These are phyloP conservation scores for Dendrostoma leiphaemia DNA, from an alignment of 2,329 filamentous ascomycete genomes.

Conservation along the genomic window DNA sequence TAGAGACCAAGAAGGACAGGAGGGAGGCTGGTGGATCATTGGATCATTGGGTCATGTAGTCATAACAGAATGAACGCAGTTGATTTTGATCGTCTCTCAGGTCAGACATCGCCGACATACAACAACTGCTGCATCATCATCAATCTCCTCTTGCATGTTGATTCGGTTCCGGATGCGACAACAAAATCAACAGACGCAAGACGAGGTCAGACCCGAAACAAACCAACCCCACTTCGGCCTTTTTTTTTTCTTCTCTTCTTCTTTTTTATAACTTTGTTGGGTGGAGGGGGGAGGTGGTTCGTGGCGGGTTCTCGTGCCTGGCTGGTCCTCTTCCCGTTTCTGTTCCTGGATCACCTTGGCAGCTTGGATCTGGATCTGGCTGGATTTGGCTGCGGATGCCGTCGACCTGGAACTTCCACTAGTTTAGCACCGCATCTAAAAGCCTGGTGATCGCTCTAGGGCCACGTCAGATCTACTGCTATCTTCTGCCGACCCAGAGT, in stretches of 20 bases:
- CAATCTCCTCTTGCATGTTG: no score
- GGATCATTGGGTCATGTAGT: no score
- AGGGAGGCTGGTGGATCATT: no score
- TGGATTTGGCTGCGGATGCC: slow-evolving; percentile 8
- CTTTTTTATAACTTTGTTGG: neutral
- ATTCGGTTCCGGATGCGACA: neutral
- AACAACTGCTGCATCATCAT: neutral
- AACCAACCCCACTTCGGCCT: slow-evolving; percentile 1
- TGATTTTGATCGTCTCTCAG: neutral
- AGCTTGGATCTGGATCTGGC: no score
- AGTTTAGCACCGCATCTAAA: slow-evolving; percentile 19
- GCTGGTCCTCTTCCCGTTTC: no score
- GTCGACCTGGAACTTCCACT: slow-evolving; percentile 16
- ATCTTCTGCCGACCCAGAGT: slow-evolving; percentile 35
- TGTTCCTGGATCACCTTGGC: no score
- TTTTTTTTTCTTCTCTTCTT: neutral
- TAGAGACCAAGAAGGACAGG: no score
- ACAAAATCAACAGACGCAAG: no score
- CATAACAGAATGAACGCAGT: no score
- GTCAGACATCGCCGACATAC: neutral
- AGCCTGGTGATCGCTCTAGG: slow-evolving; percentile 24
- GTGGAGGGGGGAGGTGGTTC: no score
- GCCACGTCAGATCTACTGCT: slow-evolving; percentile 32
- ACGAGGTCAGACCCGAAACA: no score
- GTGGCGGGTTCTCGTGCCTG: no score